These are phyloP conservation scores for Thinopyrum elongatum DNA, from an alignment of 176 grass and related monocot species.

Conservation along the genomic window DNA sequence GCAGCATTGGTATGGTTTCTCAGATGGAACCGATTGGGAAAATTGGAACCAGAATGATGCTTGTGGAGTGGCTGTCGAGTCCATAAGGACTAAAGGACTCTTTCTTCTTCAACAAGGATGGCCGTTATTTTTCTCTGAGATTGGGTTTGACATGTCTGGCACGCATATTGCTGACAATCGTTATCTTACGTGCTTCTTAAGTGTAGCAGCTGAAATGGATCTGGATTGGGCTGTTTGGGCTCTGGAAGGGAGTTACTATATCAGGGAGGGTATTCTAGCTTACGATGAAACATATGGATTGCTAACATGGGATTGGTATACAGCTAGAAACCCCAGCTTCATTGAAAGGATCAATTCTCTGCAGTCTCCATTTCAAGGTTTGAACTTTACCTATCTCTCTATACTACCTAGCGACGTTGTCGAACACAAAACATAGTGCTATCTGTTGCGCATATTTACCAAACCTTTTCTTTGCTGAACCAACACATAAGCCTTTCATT, in stretches of 20 bases:
- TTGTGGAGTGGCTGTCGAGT: constrained; percentile 54
- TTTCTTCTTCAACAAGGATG: constrained; percentile 76
- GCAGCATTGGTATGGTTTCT: constrained; percentile 95
- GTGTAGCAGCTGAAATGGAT: constrained; percentile 83
- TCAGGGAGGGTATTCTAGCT: constrained; percentile 65
- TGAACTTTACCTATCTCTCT: constrained; percentile 7
- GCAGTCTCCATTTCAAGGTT: constrained; percentile 86
- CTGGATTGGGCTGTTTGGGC: constrained; percentile 96
- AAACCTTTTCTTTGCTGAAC: background rate
- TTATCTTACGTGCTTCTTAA: constrained; percentile 81
- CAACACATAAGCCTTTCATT: background rate
- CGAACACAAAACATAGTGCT: background rate
- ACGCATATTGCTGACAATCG: constrained; percentile 66
- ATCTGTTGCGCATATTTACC: background rate
- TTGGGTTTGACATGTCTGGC: constrained; percentile 90
- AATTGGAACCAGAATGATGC: constrained; percentile 65
- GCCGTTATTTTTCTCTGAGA: constrained; percentile 91
- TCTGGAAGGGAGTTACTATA: constrained; percentile 89
- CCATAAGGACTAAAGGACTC: constrained; percentile 53
- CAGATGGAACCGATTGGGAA: constrained; percentile 79
- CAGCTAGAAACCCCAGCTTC: constrained; percentile 76
- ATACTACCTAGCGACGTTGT: background rate
- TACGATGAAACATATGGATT: constrained; percentile 92
- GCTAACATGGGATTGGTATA: constrained; percentile 74
- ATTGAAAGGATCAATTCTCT: constrained; percentile 62